Evolutionary conservation across 1,139 yeast species (phyloP).

Genomic region (Lodderomyces margitis): DNA sequence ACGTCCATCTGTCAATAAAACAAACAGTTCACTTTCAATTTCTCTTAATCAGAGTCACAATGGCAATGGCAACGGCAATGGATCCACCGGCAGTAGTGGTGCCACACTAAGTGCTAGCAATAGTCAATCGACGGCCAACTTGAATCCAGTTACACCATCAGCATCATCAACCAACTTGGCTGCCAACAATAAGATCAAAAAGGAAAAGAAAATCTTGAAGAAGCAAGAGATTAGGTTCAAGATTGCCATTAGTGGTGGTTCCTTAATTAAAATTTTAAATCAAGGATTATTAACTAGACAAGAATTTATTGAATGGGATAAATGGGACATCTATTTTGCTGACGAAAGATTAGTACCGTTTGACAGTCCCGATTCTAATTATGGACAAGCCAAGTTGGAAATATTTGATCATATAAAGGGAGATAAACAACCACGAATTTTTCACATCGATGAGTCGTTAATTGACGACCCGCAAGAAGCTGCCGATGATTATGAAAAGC

Average conservation of each 20-base stretch:
- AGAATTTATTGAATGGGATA: slow-evolving; percentile 80
- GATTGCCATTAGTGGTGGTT: slow-evolving; percentile 92
- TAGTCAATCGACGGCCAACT: slow-evolving; percentile 8
- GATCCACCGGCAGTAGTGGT: slow-evolving; percentile 2
- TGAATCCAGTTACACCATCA: slow-evolving; percentile 5
- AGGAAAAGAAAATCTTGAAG: slow-evolving; percentile 44
- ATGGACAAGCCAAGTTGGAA: slow-evolving; percentile 82
- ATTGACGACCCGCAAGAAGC: slow-evolving; percentile 88
- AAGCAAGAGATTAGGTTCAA: slow-evolving; percentile 68
- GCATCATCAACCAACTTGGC: slow-evolving; percentile 9
- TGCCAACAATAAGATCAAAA: slow-evolving; percentile 14
- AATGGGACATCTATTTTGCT: slow-evolving; percentile 96
- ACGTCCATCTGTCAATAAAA: slow-evolving; percentile 19
- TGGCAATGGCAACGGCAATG: slow-evolving; percentile 1
- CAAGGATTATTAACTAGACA: slow-evolving; percentile 75
- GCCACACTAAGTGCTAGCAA: slow-evolving; percentile 9
- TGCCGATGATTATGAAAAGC: slow-evolving; percentile 89
- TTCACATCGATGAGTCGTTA: slow-evolving; percentile 75
- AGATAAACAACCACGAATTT: slow-evolving; percentile 64
- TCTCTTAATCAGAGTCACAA: slow-evolving; percentile 1
- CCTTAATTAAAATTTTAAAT: slow-evolving; percentile 77
- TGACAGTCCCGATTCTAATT: slow-evolving; percentile 79
- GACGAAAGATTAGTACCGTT: slow-evolving; percentile 95
- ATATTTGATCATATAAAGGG: slow-evolving; percentile 67
- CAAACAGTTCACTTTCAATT: slow-evolving; percentile 11